Evolutionary conservation across 2,329 filamentous ascomycete species (phyloP).

Genomic region (Cercospora berteroae): DNA sequence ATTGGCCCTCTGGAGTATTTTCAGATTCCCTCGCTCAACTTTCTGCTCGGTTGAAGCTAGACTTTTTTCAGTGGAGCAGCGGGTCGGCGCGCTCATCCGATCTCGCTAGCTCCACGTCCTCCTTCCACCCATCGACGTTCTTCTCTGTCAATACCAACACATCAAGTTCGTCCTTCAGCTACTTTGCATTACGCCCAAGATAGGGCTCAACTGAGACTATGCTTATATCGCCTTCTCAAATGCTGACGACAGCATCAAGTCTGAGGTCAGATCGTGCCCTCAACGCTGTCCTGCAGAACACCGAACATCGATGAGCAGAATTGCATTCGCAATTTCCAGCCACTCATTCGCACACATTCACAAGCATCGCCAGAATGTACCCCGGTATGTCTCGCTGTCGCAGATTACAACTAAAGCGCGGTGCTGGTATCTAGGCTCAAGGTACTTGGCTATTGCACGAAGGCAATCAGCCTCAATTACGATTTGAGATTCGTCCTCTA

Average conservation of each 20-base stretch:
- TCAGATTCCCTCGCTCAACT: not conserved
- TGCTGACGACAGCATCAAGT: not conserved
- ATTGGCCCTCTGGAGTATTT: not conserved
- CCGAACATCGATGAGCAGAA: not conserved
- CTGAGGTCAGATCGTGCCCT: not conserved
- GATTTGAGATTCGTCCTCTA: not conserved
- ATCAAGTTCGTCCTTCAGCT: not conserved
- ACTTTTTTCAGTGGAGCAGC: slow-evolving; percentile 6
- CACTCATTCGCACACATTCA: not conserved
- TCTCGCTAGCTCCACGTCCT: not conserved
- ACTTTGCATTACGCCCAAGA: not conserved
- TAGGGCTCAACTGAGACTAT: not conserved
- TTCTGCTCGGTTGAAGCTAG: not conserved
- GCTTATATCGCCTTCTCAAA: not conserved
- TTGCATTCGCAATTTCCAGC: not conserved
- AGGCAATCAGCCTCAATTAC: not conserved
- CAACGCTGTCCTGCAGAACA: not conserved
- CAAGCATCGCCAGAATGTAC: not conserved
- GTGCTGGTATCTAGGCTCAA: not conserved
- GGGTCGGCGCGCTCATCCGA: not conserved
- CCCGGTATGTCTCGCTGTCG: not conserved
- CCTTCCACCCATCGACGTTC: not conserved
- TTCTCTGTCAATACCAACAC: not conserved
- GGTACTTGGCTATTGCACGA: not conserved
- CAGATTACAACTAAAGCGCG: not conserved